Evolutionary conservation across 192 early-diverging fungal genomes (phyloP), one percentile per base, ranked within the genome.

Genomic region (Thamnidium elegans): DNA sequence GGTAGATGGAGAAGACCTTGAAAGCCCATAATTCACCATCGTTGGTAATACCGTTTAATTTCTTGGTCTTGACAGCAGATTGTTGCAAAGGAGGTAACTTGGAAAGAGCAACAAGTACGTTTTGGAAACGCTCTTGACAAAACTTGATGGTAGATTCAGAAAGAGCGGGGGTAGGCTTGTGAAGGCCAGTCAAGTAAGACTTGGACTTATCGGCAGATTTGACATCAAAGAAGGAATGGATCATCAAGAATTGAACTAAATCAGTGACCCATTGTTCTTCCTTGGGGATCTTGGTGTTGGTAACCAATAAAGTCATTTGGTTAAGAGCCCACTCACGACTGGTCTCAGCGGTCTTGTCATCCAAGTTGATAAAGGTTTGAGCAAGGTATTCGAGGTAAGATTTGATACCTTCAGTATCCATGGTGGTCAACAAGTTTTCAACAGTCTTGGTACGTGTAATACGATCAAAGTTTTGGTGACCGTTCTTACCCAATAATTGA

Each of bases 321-420:
- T 94, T 86, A 7, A 94, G 46, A 6, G 82, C 86, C 95, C 95
- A 98, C 42, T 70, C 75, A 48, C 92, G 85, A 66, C 81, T 85
- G 32, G 72, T 68, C 51, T 87, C 84, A 13, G 81, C 63, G 46
- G 68, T 73, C 26, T 69, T 60, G 4, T 70, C 71, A 19, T 73
- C 66, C 45, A 84, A 86, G 48, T 78, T 69, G 55, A 92, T 51
- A 67, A 94, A 92, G 42, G 86, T 68, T 42, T 80, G 70, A 44
- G 85, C 82, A 62, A 98, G 74, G 70, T 91, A 91, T 45, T 77
- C 65, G 39, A 96, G 76, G 66, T 92, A 98, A 17, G 80, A 71
- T 32, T 78, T 69, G 23, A 94, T 82, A 10, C 86, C 90, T 31
- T 79, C 76, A 55, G 78, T 70, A 67, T 89, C 86, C 70, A 98